A percentile compares a stretch with the other conserved stretches of the same genome.
Conservation (phyloP, 2,329 filamentous ascomycete species). For the Fusarium sp. region DNA sequence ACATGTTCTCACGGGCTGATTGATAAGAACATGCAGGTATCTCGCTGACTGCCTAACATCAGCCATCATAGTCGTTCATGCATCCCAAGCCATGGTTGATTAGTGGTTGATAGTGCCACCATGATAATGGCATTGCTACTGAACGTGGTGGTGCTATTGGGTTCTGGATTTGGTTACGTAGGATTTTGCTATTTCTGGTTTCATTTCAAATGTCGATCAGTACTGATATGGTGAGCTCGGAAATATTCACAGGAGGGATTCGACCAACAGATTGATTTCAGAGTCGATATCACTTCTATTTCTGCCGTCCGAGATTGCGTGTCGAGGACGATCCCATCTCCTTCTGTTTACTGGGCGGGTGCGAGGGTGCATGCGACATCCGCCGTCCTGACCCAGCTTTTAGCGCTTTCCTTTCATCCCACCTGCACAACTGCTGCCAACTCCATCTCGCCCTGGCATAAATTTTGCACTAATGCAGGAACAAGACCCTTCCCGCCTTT, state of each 20-base stretch:
- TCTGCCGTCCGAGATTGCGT: slow-evolving; percentile 3
- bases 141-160: not conserved
- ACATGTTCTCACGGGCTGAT: not conserved
- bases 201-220: not conserved
- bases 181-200: not conserved
- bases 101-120: not conserved
- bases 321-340: slow-evolving; percentile 2
- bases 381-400: not conserved
- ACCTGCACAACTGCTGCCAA: slow-evolving; percentile 25
- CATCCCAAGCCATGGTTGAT: not conserved
- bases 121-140: not conserved
- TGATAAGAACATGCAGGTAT: not conserved
- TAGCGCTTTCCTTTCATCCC: not conserved
- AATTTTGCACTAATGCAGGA: slow-evolving; percentile 42
- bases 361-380: not conserved
- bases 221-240: not conserved
- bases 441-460: slow-evolving; percentile 31
- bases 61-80: not conserved
- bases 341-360: not conserved
- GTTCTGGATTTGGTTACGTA: slow-evolving; percentile 2
- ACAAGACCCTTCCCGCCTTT: slow-evolving; percentile 35
- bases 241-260: not conserved
- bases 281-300: slow-evolving; percentile 3
- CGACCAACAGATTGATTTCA: not conserved
- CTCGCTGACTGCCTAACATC: not conserved